Evolutionary conservation across 176 grass and related monocot genomes (phyloP).

Genomic region (Oryza coarctata): DNA sequence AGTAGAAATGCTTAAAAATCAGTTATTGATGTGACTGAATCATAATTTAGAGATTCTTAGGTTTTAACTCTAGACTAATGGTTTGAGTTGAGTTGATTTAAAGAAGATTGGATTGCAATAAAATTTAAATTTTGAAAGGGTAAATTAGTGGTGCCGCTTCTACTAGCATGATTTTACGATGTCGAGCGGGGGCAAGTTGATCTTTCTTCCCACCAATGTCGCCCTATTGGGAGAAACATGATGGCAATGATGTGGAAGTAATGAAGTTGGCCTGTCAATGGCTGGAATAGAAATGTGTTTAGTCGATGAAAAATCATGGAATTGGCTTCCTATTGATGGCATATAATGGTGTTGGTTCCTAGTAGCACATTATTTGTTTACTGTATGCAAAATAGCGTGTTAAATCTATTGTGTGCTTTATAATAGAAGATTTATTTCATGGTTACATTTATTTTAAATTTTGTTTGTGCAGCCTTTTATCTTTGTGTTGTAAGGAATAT

Average conservation of each 20-base stretch:
- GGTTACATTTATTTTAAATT: neutral
- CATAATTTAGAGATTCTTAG: no score
- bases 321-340: neutral
- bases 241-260: neutral
- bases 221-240: neutral
- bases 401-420: neutral
- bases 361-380: neutral
- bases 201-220: neutral
- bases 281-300: neutral
- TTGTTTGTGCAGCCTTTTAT: neutral
- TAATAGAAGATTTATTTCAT: neutral
- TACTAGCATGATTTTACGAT: neutral
- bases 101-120: neutral
- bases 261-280: neutral
- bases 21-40: no score
- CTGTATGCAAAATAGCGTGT: neutral
- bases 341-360: conserved; percentile 6
- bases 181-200: neutral
- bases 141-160: neutral
- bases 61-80: no score
- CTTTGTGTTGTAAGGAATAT: neutral
- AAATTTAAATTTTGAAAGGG: neutral
- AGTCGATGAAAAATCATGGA: neutral
- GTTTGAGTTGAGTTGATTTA: no score
- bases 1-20: no score